Conservation (phyloP, 2,329 filamentous ascomycete species). For the Dothistroma septosporum region DNA sequence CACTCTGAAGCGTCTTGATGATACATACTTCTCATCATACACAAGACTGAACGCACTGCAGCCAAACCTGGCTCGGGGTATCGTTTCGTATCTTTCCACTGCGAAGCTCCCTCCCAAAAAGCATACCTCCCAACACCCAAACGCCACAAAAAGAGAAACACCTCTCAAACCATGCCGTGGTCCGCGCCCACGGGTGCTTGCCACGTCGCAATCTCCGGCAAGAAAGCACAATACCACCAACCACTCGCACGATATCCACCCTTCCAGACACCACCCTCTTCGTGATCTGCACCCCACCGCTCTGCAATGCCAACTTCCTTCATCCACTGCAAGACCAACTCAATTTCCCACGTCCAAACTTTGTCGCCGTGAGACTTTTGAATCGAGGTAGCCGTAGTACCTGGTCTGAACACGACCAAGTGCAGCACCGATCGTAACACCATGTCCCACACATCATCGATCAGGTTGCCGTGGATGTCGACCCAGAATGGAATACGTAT, state of each 20-base stretch:
- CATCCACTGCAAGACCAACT: conserved; percentile 58
- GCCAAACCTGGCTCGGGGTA: conserved; percentile 3
- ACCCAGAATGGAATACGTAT: conserved; percentile 63
- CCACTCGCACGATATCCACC: conserved; percentile 49
- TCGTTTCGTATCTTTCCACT: background rate
- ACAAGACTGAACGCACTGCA: background rate
- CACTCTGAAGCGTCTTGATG: background rate
- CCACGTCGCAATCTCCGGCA: conserved; percentile 27
- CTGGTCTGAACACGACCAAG: conserved; percentile 59
- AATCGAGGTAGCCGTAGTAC: conserved; percentile 52
- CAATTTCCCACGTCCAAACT: conserved; percentile 61
- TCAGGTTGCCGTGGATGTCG: conserved; percentile 60
- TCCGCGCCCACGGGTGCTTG: background rate
- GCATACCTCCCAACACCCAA: background rate
- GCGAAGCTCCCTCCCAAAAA: background rate
- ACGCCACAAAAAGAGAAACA: background rate
- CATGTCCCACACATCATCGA: conserved; percentile 60
- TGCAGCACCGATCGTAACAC: conserved; percentile 61
- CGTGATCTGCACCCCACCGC: conserved; percentile 38
- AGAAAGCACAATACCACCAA: conserved; percentile 63
- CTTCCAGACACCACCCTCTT: conserved; percentile 31
- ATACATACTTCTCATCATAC: background rate
- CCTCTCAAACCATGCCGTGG: background rate
- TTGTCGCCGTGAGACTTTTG: conserved; percentile 54
- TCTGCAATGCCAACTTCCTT: conserved; percentile 50